phyloP scores from a whole-genome alignment of 176 grass and related monocot genomes.

The Carex cristatella region DNA sequence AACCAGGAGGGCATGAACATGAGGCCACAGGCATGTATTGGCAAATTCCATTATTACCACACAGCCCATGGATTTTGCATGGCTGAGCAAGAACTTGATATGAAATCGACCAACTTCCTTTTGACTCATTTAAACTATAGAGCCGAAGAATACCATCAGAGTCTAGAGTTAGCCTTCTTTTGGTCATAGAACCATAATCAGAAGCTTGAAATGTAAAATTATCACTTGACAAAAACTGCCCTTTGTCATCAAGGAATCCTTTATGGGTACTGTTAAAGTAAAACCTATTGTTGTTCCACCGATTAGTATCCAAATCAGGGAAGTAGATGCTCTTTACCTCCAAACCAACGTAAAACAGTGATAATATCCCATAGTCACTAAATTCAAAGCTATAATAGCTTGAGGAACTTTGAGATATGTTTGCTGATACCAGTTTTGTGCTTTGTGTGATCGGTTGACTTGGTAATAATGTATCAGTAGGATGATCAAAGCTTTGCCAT shows the following conservation, averaged over 20 bases:
- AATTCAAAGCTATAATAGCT: conserved; percentile 26
- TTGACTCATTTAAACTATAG: not conserved
- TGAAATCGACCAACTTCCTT: conserved; percentile 33
- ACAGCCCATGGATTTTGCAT: conserved; percentile 32
- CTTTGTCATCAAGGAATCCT: not conserved
- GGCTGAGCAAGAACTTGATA: conserved; percentile 32
- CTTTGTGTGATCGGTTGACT: conserved; percentile 16
- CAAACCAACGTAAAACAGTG: not conserved
- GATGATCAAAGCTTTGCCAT: conserved; percentile 30
- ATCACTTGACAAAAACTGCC: conserved; percentile 21
- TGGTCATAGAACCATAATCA: conserved; percentile 7
- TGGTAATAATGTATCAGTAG: conserved; percentile 29
- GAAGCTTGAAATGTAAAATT: conserved; percentile 7
- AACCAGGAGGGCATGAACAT: conserved; percentile 38
- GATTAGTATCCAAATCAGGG: not conserved
- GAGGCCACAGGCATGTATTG: conserved; percentile 16
- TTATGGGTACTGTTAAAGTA: conserved; percentile 8
- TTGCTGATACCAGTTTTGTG: conserved; percentile 22
- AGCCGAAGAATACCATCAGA: conserved; percentile 19
- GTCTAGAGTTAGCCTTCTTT: conserved; percentile 20
- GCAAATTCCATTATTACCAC: conserved; percentile 54
- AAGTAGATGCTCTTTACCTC: conserved; percentile 18
- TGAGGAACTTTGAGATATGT: conserved; percentile 2
- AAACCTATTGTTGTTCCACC: conserved; percentile 4
- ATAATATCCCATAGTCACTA: conserved; percentile 21